Percentiles rank a stretch among this genome's conserved stretches.
phyloP scores from a whole-genome alignment of 331 rosid species.

The Quercus phellos region DNA sequence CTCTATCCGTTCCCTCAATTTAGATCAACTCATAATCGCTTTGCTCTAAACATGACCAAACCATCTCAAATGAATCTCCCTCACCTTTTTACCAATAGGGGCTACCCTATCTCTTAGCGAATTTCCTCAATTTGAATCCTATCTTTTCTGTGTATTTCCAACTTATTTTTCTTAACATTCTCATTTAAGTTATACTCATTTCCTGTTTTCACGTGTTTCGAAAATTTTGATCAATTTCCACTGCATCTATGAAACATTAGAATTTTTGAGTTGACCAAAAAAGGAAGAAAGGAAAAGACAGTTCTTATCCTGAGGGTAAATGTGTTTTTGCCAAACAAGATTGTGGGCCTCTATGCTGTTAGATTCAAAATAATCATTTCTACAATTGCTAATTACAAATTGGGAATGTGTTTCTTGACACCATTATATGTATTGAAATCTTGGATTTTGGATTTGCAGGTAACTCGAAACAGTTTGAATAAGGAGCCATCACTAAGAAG shows the following conservation, averaged over 20 bases:
- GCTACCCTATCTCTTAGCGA: no score
- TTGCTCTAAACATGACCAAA: no score
- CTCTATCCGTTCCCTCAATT: no score
- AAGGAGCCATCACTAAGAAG: conserved; percentile 85
- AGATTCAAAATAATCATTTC: neutral
- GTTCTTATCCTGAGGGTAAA: neutral
- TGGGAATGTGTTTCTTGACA: neutral
- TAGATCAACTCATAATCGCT: no score
- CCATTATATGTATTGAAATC: neutral
- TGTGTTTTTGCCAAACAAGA: neutral
- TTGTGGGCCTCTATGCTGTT: neutral
- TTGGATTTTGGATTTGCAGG: conserved; percentile 43
- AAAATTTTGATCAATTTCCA: neutral
- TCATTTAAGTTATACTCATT: neutral
- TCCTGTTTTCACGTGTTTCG: neutral
- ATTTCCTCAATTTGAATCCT: no score
- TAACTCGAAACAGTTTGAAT: conserved; percentile 47
- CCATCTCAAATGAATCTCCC: no score
- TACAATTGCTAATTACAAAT: neutral
- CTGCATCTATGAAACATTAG: neutral
- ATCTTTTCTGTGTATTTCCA: no score
- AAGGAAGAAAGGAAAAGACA: neutral
- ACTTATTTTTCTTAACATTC: no score
- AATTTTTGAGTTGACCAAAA: neutral
- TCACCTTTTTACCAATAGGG: no score